A percentile compares a stretch with the other conserved stretches of the same genome.
These are phyloP conservation scores for Globisporangium sylvaticum DNA, from an alignment of 352 stramenopile genomes.

Conservation along the genomic window DNA sequence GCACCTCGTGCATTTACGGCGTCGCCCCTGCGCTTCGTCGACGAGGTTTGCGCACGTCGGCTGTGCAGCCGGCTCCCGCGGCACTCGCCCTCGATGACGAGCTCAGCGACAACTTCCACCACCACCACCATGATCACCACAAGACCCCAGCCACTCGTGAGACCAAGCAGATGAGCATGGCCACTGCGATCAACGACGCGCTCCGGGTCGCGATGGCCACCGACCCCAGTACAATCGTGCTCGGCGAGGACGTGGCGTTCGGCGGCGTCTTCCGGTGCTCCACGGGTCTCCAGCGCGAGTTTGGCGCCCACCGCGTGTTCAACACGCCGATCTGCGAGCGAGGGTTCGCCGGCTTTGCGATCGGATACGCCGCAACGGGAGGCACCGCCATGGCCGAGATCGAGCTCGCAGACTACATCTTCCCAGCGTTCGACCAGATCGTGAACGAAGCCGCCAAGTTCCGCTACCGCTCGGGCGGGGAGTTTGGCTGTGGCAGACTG, in stretches of 20 bases:
- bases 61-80: too few relatives aligned
- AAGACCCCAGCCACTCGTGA: too few relatives aligned
- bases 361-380: slow-evolving; percentile 95
- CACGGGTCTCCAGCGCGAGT: slow-evolving; percentile 91
- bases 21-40: too few relatives aligned
- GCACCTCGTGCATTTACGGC: too few relatives aligned
- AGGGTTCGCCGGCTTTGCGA: slow-evolving; percentile 93
- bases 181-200: slow-evolving; percentile 91
- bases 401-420: slow-evolving; percentile 98
- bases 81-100: too few relatives aligned
- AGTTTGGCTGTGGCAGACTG: slow-evolving; percentile 97
- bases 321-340: slow-evolving; percentile 97
- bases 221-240: slow-evolving; percentile 90
- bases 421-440: slow-evolving; percentile 95
- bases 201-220: slow-evolving; percentile 88
- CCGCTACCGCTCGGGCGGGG: slow-evolving; percentile 95
- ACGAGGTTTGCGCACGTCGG: too few relatives aligned
- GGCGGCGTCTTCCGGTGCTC: slow-evolving; percentile 98
- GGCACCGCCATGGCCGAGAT: slow-evolving; percentile 98
- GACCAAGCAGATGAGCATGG: slow-evolving; percentile 63
- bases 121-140: too few relatives aligned
- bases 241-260: slow-evolving; percentile 98
- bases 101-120: too few relatives aligned
- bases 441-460: slow-evolving; percentile 99
- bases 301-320: slow-evolving; percentile 94